phyloP scores from a whole-genome alignment of 2,329 filamentous ascomycete genomes.

The Pseudocercospora fijiensis region DNA sequence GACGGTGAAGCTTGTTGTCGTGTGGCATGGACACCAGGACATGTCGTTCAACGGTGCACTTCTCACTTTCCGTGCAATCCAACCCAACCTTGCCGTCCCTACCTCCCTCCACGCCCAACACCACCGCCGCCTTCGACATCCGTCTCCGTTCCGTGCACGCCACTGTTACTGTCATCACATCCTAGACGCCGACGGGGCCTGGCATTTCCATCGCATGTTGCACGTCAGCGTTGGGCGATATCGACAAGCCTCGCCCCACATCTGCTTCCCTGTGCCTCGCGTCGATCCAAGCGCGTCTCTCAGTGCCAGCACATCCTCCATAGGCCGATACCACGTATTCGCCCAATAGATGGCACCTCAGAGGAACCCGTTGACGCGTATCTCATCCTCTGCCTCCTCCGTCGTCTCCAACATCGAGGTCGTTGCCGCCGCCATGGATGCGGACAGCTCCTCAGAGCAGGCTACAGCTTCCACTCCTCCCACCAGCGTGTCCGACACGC shows the following conservation, averaged over 20 bases:
- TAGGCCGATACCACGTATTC: background rate
- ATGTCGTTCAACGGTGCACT: no score
- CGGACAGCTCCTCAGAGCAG: slow-evolving; percentile 44
- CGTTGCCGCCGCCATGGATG: slow-evolving; percentile 33
- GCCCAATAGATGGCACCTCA: slow-evolving; percentile 9
- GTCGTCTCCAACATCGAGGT: slow-evolving; percentile 46
- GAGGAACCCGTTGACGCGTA: slow-evolving; percentile 34
- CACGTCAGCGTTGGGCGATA: background rate
- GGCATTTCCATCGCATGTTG: slow-evolving; percentile 4
- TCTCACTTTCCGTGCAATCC: background rate
- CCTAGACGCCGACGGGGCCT: background rate
- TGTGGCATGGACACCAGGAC: slow-evolving; percentile 11
- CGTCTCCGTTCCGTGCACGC: background rate
- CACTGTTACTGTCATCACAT: background rate
- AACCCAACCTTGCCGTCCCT: background rate
- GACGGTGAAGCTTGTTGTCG: slow-evolving; percentile 3
- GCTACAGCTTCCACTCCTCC: slow-evolving; percentile 61
- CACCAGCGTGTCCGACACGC: slow-evolving; percentile 63
- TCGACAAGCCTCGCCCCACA: slow-evolving; percentile 9
- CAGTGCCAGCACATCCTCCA: slow-evolving; percentile 1
- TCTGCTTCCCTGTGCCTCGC: slow-evolving; percentile 7
- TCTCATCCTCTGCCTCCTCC: slow-evolving; percentile 45
- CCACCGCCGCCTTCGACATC: background rate
- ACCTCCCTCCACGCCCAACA: background rate
- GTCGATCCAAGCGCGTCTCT: slow-evolving; percentile 8